These are phyloP conservation scores for Trifolium repens DNA, from an alignment of 306 rosid species.

Conservation along the genomic window DNA sequence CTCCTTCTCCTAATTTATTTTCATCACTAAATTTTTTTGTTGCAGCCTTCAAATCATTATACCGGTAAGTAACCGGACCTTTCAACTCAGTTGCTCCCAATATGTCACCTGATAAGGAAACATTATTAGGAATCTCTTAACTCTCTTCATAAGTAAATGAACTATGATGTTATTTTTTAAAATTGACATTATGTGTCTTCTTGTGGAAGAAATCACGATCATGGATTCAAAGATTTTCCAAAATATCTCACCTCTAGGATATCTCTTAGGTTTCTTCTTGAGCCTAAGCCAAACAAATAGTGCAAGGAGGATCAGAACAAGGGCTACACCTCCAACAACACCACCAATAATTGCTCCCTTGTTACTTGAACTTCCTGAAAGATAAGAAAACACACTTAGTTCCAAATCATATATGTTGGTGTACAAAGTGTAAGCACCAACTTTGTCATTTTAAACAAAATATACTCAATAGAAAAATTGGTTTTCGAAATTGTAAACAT, in stretches of 20 bases:
- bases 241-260: slow-evolving; percentile 57
- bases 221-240: slow-evolving; percentile 6
- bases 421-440: background rate
- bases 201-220: slow-evolving; percentile 26
- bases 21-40: slow-evolving; percentile 61
- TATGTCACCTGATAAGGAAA: slow-evolving; percentile 54
- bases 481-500: background rate
- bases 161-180: no score
- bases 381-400: slow-evolving; percentile 7
- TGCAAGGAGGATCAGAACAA: slow-evolving; percentile 54
- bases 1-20: slow-evolving; percentile 79
- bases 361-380: slow-evolving; percentile 53
- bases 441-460: background rate
- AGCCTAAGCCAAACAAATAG: slow-evolving; percentile 44
- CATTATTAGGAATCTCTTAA: background rate
- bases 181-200: background rate
- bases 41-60: slow-evolving; percentile 66
- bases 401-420: slow-evolving; percentile 5
- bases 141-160: no score
- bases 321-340: slow-evolving; percentile 63
- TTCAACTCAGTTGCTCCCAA: slow-evolving; percentile 67
- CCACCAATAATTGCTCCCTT: slow-evolving; percentile 69
- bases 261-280: slow-evolving; percentile 46
- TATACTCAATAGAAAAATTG: background rate
- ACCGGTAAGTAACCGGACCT: slow-evolving; percentile 62